Percentiles rank a stretch among this genome's conserved stretches.
Conservation (phyloP, 2,329 filamentous ascomycete genomes). For the Neonectria magnoliae region DNA sequence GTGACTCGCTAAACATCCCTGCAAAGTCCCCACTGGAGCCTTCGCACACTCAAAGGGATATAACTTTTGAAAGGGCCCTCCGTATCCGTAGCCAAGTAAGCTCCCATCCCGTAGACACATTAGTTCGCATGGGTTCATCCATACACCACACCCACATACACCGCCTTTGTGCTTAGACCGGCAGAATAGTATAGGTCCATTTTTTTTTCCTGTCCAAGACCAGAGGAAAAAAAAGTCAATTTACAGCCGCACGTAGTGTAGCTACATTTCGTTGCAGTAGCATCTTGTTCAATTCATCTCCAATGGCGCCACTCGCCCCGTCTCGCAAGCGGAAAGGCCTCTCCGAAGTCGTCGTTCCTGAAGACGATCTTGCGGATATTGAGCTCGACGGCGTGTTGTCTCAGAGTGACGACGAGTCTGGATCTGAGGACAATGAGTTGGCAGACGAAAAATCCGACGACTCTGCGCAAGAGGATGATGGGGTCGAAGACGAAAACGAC, state of each 20-base stretch:
- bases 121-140: too few relatives aligned
- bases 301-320: slow-evolving; percentile 35
- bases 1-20: too few relatives aligned
- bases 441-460: slow-evolving; percentile 51
- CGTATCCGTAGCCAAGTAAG: too few relatives aligned
- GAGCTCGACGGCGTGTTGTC: slow-evolving; percentile 67
- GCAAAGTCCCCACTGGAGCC: too few relatives aligned
- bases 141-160: background rate
- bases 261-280: background rate
- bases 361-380: slow-evolving; percentile 53
- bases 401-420: slow-evolving; percentile 66
- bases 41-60: too few relatives aligned
- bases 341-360: slow-evolving; percentile 22
- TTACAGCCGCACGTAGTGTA: background rate
- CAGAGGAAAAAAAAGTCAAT: background rate
- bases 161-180: background rate
- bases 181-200: background rate
- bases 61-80: too few relatives aligned
- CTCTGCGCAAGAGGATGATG: slow-evolving; percentile 23
- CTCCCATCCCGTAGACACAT: too few relatives aligned
- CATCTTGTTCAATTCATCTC: background rate
- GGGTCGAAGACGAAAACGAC: slow-evolving; percentile 54
- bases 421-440: slow-evolving; percentile 55
- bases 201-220: background rate
- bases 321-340: slow-evolving; percentile 41